Base-by-base conservation (phyloP, 1,284 basidiomycete genomes). In the Naganishia sp. region DNA sequence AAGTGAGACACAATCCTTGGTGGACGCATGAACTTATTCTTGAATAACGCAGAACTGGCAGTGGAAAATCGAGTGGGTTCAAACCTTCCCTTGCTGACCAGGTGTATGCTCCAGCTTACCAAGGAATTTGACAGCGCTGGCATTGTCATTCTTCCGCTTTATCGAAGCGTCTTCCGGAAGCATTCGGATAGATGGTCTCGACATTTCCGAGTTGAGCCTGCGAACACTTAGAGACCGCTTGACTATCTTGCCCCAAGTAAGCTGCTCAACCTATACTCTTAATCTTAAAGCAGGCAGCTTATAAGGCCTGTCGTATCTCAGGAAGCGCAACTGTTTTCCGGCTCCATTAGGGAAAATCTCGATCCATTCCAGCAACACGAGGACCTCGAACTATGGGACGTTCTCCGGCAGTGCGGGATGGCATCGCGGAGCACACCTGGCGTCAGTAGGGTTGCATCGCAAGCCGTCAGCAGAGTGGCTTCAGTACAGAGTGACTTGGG, bases 321-420 rank as follows among this genome's bases (percentile, higher is more conserved):
- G 57, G 81, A 83, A 61, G 79, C 81, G 0, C 77, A 79, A 50
- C 75, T 82, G 11, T 82, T 80, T 70, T 77, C 75, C 10, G 66
- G 60, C 9, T 77, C 78, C 16, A 69, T 82, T n/a, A 69, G 81
- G 7, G 78, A 81, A 52, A 82, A 81, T 68, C 77, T 82, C 36
- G 80, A 84, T 65, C 83, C 83, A 0, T 83, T 84, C 72, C 72
- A 71, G 50, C 75, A 77, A 65, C 80, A 80, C 70, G 79, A 81
- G 28, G 83, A 84, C 56, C 70, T 70, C 16, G 82, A 83, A 44
- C 73, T 84, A 49, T 85, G 83, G 83, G 81, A 81, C 59, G 82
- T 81, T 2, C 75, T 85, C 0, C 75, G 80, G 13, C 78, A 82
- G 56, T 82, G 81, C 65, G 79, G 82, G 55, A 75, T 84, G 64